Evolutionary conservation across 768 basidiomycete genomes (phyloP), one percentile per base, ranked within the genome.

Genomic region (Chalciporus piperatus): DNA sequence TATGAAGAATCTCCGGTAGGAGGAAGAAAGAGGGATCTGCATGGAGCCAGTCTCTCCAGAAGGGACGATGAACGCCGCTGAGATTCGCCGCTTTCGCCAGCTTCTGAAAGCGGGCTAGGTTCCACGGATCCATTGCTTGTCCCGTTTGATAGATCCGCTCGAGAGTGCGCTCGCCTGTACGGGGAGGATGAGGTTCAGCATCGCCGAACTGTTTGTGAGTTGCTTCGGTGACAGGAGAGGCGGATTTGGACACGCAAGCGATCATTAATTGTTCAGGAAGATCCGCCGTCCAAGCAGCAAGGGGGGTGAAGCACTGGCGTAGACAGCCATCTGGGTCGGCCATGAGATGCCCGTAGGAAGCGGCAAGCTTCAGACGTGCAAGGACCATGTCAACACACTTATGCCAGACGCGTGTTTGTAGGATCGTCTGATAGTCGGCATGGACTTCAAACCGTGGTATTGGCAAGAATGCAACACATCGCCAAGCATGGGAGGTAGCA

Each of bases 41-140:
- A 12, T 70, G 55, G 2, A 56, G 40, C 67, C 69, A 76, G 48
- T 75, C 61, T 6, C 63, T 45, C 71, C 72, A 76, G 49, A 76
- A 74, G 1, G 68, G 74, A 0, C 47, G 50, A 11, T 56, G 51
- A 0, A 62, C 41, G 0, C 60, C 61, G 19, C 22, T 51, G 16
- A 62, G 53, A 3, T 39, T 0, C 0, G 53, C 2, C 1, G n/a
- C 37, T 14, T 62, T 63, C 0, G 67, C 57, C 27, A 3, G 48
- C 54, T 12, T 59, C 53, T 16, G 57, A 43, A 56, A 69, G 73
- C 2, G 51, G 42, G 3, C 55, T 32, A 7, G 6, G 73, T 69
- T 56, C 60, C 60, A 61, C 6, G 65, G 66, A 45, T 69, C 41
- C 1, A 57, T 46, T 1, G 1, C 2, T 8, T 20, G 37, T 7